These are phyloP conservation scores for Ambrosia trifida DNA, from an alignment of 129 eudicot genomes.

Conservation along the genomic window DNA sequence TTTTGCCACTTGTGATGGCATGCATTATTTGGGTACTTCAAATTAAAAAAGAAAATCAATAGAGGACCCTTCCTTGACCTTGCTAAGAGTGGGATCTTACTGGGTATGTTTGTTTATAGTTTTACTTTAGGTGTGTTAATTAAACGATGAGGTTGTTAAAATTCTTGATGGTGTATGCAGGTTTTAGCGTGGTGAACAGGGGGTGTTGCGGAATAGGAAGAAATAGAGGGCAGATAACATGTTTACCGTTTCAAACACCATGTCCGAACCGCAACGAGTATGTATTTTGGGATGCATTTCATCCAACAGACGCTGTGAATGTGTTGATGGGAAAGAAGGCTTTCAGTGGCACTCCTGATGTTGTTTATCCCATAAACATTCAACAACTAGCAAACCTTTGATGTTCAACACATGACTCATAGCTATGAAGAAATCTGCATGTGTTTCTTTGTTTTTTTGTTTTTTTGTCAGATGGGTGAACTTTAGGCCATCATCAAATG, in stretches of 20 bases:
- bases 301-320: constrained; percentile 87
- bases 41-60: too few species aligned
- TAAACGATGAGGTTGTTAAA: constrained; percentile 1
- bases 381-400: constrained; percentile 72
- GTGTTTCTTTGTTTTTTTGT: constrained; percentile 36
- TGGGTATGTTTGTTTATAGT: not conserved
- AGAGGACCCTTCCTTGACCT: too few species aligned
- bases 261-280: constrained; percentile 66
- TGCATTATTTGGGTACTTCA: too few species aligned
- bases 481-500: constrained; percentile 27
- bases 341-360: constrained; percentile 49
- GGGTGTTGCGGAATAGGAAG: constrained; percentile 95
- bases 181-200: constrained; percentile 58
- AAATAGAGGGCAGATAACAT: constrained; percentile 86
- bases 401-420: constrained; percentile 5
- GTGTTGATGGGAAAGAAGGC: constrained; percentile 72
- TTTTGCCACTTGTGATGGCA: too few species aligned
- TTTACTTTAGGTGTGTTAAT: not conserved
- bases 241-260: constrained; percentile 80
- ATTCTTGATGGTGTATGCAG: constrained; percentile 35
- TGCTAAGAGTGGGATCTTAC: too few species aligned
- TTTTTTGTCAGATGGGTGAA: constrained; percentile 27
- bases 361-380: constrained; percentile 73
- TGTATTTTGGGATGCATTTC: constrained; percentile 96
- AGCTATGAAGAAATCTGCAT: constrained; percentile 28